Evolutionary conservation across 257 asterid genomes (phyloP), one percentile per base, ranked within the genome.

Genomic region (Cordia subcordata): DNA sequence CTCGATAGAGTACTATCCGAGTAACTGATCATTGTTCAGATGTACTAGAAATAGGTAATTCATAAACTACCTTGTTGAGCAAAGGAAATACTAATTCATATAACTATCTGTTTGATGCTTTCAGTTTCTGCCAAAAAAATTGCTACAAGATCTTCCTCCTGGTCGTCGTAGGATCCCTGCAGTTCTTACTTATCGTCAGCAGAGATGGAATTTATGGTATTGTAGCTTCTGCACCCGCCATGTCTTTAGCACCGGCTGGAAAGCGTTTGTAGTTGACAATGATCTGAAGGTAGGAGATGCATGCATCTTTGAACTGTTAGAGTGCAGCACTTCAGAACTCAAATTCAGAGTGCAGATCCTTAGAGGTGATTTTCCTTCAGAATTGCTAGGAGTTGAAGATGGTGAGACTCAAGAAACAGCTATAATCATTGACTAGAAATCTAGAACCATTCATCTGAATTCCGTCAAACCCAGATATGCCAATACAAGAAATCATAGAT

Each of bases 271-370:
- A 11, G 13, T 6, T 1, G 81, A 73, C n/a, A 85, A 79, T 69
- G 45, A 71, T 16, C 72, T 85, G 22, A 53, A 71, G 55, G 8
- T 27, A 4, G 83, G 79, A 5, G 86, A 82, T 77, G 86, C 71
- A 44, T 72, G 79, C 67, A 75, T 82, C 19, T 85, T 85, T 45
- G 89, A 85, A 64, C 69, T 79, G 6, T 58, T 61, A 40, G 81
- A 79, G 32, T 15, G 58, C 49, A 66, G 60, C 58, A 0, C 0
- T 5, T 11, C 11, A 18, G 39, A 44, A 9, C 21, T 72, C 6
- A 58, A 42, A 55, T 72, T 75, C 52, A 75, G 61, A 52, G 88
- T 77, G 42, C 68, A 63, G 58, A 60, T 79, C 63, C 62, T 77
- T 27, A 3, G 35, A 27, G 35, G 35, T 6, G 35, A 27, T 27